These are phyloP conservation scores for Thielaviopsis euricoi DNA, from an alignment of 2,329 filamentous ascomycete species.

Conservation along the genomic window DNA sequence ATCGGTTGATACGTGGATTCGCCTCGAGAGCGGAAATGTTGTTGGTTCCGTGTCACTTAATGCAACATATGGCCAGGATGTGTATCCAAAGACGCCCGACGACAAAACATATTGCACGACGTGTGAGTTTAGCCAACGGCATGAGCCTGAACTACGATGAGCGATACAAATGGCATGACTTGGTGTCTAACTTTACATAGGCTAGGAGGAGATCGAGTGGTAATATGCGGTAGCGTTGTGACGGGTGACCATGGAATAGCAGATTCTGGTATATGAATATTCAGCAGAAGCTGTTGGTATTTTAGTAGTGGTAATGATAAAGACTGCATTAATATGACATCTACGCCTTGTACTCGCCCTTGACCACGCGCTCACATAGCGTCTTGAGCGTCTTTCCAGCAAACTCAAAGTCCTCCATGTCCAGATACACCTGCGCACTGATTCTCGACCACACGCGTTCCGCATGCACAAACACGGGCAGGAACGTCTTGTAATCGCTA, in stretches of 20 bases:
- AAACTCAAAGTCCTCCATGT: constrained; percentile 61
- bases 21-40: constrained; percentile 37
- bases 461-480: constrained; percentile 45
- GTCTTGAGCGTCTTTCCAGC: constrained; percentile 40
- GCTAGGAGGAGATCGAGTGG: background rate
- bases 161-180: background rate
- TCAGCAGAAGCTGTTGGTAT: background rate
- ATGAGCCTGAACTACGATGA: background rate
- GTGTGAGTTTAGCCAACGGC: constrained; percentile 9
- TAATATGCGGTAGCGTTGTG: background rate
- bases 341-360: constrained; percentile 17
- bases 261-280: background rate
- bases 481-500: constrained; percentile 51
- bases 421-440: constrained; percentile 75
- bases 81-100: constrained; percentile 29
- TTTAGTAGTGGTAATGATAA: background rate
- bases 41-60: constrained; percentile 40
- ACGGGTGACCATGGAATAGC: background rate
- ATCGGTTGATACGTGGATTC: constrained; percentile 41
- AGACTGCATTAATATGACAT: background rate
- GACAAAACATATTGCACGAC: constrained; percentile 19
- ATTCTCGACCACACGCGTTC: constrained; percentile 53
- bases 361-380: constrained; percentile 25
- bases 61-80: constrained; percentile 39
- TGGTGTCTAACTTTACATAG: background rate